Percentiles rank a stretch among this genome's conserved stretches.
Conservation (phyloP, 306 rosid species). For the Senna siamea region DNA sequence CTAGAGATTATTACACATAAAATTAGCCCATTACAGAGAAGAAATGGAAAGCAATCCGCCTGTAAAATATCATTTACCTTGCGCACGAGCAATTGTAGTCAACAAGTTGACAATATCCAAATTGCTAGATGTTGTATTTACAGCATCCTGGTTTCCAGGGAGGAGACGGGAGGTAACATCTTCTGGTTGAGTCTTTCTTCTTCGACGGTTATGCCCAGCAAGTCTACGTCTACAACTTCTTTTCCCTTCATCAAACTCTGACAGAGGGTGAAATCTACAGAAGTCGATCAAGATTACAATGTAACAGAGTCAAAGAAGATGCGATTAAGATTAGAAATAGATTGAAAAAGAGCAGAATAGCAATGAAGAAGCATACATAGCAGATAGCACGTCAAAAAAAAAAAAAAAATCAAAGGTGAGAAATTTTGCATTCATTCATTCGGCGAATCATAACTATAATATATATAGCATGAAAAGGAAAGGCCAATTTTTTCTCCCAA, state of each 20-base stretch:
- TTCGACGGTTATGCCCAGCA: constrained; percentile 87
- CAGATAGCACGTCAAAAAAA: too few relatives aligned
- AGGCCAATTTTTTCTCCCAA: not conserved
- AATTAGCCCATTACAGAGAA: constrained; percentile 23
- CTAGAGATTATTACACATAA: constrained; percentile 43
- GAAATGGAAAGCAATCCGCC: not conserved
- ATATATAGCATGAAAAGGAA: not conserved
- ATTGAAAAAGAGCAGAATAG: not conserved
- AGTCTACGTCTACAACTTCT: constrained; percentile 90
- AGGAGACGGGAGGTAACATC: constrained; percentile 60
- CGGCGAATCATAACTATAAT: not conserved
- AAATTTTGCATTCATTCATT: not conserved
- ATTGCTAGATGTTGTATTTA: constrained; percentile 44
- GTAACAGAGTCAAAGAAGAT: not conserved
- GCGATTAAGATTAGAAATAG: constrained; percentile 5
- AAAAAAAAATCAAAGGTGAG: not conserved
- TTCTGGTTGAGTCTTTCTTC: constrained; percentile 82
- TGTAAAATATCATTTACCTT: constrained; percentile 53
- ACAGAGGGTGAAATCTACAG: constrained; percentile 73
- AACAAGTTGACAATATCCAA: constrained; percentile 70
- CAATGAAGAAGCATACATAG: not conserved
- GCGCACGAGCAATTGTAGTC: constrained; percentile 69
- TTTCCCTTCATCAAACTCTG: constrained; percentile 90
- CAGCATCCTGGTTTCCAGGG: constrained; percentile 44
- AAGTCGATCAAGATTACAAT: constrained; percentile 1